A percentile compares a stretch with the other conserved stretches of the same genome.
Conservation (phyloP, 495 filamentous ascomycete genomes). For the Penicillium roqueforti region DNA sequence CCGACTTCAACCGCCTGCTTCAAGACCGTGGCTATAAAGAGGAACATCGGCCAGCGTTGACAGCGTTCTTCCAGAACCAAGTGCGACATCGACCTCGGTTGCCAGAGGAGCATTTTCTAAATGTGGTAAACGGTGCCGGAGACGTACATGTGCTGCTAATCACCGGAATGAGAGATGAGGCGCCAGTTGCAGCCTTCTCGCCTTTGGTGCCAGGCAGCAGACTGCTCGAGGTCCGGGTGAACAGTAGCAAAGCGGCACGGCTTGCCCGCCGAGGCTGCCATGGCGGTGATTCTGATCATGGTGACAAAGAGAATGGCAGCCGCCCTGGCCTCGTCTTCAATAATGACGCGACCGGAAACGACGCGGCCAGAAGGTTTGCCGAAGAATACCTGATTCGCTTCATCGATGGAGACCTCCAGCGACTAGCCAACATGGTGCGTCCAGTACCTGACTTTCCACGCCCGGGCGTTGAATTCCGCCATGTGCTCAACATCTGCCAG, state of each 20-base stretch:
- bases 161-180: slow-evolving; percentile 63
- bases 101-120: slow-evolving; percentile 53
- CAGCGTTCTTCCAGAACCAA: slow-evolving; percentile 50
- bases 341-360: slow-evolving; percentile 43
- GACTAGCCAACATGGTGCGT: slow-evolving; percentile 51
- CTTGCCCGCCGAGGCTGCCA: slow-evolving; percentile 34
- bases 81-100: slow-evolving; percentile 43
- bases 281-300: slow-evolving; percentile 1
- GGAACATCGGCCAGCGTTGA: slow-evolving; percentile 53
- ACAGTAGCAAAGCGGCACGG: slow-evolving; percentile 43
- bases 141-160: slow-evolving; percentile 57
- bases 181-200: slow-evolving; percentile 51
- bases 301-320: slow-evolving; percentile 6
- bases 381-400: slow-evolving; percentile 46
- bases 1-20: slow-evolving; percentile 48
- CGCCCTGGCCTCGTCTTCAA: slow-evolving; percentile 48
- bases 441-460: slow-evolving; percentile 49
- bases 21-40: slow-evolving; percentile 58
- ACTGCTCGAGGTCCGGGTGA: slow-evolving; percentile 52
- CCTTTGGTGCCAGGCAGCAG: slow-evolving; percentile 54
- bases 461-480: slow-evolving; percentile 50
- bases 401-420: slow-evolving; percentile 46
- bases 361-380: slow-evolving; percentile 41
- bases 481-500: slow-evolving; percentile 57
- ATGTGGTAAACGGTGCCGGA: slow-evolving; percentile 39